A percentile compares a stretch with the other conserved stretches of the same genome.
Evolutionary conservation across 441 rosid genomes (phyloP).

Genomic region (Euphorbia schlechtendalii): DNA sequence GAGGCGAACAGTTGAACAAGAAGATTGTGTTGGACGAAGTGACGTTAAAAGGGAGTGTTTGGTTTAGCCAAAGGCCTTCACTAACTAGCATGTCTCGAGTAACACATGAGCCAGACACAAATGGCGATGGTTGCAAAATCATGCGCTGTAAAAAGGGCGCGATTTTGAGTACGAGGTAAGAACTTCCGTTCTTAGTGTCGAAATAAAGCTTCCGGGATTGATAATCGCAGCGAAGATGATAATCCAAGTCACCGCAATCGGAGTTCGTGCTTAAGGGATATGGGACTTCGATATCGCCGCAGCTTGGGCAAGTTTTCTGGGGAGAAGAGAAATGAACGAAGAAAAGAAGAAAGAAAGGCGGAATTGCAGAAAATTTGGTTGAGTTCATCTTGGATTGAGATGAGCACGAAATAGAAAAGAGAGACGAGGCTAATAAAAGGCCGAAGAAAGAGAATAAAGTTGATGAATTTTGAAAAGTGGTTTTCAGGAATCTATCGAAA

Average conservation of each 20-base stretch:
- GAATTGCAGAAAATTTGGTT: slow-evolving; percentile 10
- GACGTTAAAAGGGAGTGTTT: slow-evolving; percentile 53
- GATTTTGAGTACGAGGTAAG: slow-evolving; percentile 42
- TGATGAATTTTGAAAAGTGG: slow-evolving; percentile 25
- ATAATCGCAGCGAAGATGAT: slow-evolving; percentile 41
- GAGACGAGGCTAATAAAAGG: slow-evolving; percentile 30
- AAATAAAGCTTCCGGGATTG: slow-evolving; percentile 38
- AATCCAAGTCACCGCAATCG: slow-evolving; percentile 44
- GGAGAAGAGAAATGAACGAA: slow-evolving; percentile 20
- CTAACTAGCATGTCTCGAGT: slow-evolving; percentile 39
- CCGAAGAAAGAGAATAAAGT: slow-evolving; percentile 24
- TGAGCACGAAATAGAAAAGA: no score
- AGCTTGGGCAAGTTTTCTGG: slow-evolving; percentile 39
- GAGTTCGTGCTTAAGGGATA: slow-evolving; percentile 58
- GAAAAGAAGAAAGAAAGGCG: slow-evolving; percentile 12
- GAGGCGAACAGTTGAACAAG: slow-evolving; percentile 53
- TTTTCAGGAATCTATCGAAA: slow-evolving; percentile 26
- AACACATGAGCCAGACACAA: slow-evolving; percentile 33
- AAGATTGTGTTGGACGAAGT: slow-evolving; percentile 55
- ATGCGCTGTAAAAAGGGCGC: slow-evolving; percentile 32
- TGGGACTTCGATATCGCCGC: slow-evolving; percentile 42
- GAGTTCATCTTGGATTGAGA: no score
- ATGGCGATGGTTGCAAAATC: slow-evolving; percentile 47
- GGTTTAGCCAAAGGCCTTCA: slow-evolving; percentile 45
- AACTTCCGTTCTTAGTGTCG: slow-evolving; percentile 40